These are phyloP conservation scores for Sphaerulina populicola DNA, from an alignment of 2,329 filamentous ascomycete genomes.

Conservation along the genomic window DNA sequence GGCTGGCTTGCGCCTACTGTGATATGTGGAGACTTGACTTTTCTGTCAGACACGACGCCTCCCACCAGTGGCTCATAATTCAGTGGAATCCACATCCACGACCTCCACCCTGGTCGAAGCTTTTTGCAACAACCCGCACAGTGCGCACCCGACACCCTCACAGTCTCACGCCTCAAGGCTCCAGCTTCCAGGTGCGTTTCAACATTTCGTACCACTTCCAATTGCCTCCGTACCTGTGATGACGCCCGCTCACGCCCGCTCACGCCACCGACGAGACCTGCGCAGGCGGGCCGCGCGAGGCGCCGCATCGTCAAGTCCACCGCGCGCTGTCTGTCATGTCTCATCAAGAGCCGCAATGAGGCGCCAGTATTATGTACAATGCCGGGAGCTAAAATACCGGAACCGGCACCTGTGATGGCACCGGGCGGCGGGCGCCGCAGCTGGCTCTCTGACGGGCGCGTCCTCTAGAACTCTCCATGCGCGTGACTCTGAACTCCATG, in stretches of 20 bases:
- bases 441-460: not conserved
- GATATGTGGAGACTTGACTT: not conserved
- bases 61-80: slow-evolving; percentile 5
- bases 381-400: not conserved
- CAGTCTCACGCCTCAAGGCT: too few species aligned
- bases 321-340: too few species aligned
- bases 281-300: not conserved
- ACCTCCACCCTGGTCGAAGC: not conserved
- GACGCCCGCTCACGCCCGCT: not conserved
- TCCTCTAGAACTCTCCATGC: not conserved
- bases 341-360: not conserved
- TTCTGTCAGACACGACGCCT: not conserved
- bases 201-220: not conserved
- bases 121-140: not conserved
- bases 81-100: not conserved
- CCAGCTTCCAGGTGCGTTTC: too few species aligned
- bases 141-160: too few species aligned
- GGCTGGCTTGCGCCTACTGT: not conserved
- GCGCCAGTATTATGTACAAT: not conserved
- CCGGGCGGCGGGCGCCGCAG: not conserved
- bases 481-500: not conserved
- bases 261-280: not conserved
- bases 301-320: not conserved
- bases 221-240: not conserved
- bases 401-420: not conserved